Percentiles rank a stretch among this genome's conserved stretches.
Evolutionary conservation across 257 asterid species (phyloP).

Genomic region (Gentiana dahurica): DNA sequence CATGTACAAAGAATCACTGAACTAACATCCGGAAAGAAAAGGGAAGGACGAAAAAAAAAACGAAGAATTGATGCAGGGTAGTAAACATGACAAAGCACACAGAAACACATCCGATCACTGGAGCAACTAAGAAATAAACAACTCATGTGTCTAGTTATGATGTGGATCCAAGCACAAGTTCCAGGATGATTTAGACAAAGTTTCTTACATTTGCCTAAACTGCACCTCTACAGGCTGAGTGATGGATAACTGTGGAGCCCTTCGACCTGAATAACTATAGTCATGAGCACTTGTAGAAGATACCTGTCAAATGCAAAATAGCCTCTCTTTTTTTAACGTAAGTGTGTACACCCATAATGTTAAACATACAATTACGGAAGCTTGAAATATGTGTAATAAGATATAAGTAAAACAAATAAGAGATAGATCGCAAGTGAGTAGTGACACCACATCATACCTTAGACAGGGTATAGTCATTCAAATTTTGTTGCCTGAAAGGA

Average conservation of each 20-base stretch:
- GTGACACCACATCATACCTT: conserved; percentile 30
- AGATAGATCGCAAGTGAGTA: background rate
- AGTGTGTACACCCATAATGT: background rate
- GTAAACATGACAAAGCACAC: background rate
- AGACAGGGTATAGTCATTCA: conserved; percentile 26
- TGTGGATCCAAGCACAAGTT: no score
- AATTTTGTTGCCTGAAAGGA: conserved; percentile 32
- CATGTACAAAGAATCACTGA: background rate
- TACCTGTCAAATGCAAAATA: conserved; percentile 32
- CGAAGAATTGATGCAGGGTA: background rate
- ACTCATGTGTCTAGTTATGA: no score
- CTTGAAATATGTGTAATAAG: background rate
- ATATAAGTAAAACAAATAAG: background rate
- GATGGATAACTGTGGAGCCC: conserved; percentile 21
- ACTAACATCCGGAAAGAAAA: background rate
- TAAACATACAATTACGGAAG: background rate
- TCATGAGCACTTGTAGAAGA: conserved; percentile 30
- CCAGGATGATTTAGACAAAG: no score
- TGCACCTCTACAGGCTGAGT: conserved; percentile 43
- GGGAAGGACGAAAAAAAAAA: background rate
- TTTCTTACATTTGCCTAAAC: conserved; percentile 48
- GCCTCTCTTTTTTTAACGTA: conserved; percentile 2
- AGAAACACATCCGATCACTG: background rate
- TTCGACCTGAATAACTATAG: conserved; percentile 34
- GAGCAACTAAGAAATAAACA: background rate